Conservation (phyloP, 2,329 filamentous ascomycete species). For the Aspergillus flavus region DNA sequence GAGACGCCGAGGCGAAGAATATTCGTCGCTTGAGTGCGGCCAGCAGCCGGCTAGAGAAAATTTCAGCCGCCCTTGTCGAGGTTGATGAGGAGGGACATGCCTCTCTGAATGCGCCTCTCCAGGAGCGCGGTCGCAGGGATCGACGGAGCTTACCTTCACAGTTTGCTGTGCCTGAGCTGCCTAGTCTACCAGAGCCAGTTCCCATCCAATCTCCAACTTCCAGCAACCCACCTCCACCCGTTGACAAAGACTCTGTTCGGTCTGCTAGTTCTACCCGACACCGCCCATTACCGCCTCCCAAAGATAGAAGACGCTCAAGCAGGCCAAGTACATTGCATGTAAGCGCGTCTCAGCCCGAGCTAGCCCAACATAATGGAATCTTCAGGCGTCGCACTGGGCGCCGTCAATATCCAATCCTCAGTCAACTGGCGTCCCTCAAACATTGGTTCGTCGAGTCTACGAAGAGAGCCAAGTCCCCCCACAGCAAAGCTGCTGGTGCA, state of each 20-base stretch:
- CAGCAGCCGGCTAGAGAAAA: constrained; percentile 80
- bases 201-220: constrained; percentile 37
- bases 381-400: constrained; percentile 57
- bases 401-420: constrained; percentile 65
- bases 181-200: constrained; percentile 69
- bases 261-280: constrained; percentile 77
- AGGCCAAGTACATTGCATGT: constrained; percentile 83
- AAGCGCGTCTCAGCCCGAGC: constrained; percentile 69
- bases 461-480: constrained; percentile 63
- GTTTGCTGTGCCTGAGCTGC: constrained; percentile 71
- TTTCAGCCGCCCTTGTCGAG: constrained; percentile 75
- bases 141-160: constrained; percentile 70
- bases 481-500: constrained; percentile 36
- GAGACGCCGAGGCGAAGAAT: constrained; percentile 77
- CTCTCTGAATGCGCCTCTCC: constrained; percentile 56
- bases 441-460: constrained; percentile 73
- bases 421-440: constrained; percentile 68
- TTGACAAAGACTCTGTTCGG: constrained; percentile 73
- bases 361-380: constrained; percentile 60
- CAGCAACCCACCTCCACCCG: constrained; percentile 63
- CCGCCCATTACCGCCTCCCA: constrained; percentile 80
- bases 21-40: constrained; percentile 83
- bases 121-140: constrained; percentile 74
- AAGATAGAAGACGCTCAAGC: constrained; percentile 74
- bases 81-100: constrained; percentile 73